Evolutionary conservation across 164 flowering plant species (phyloP), one percentile per base, ranked within the genome.

Genomic region (Litsea cubeba): DNA sequence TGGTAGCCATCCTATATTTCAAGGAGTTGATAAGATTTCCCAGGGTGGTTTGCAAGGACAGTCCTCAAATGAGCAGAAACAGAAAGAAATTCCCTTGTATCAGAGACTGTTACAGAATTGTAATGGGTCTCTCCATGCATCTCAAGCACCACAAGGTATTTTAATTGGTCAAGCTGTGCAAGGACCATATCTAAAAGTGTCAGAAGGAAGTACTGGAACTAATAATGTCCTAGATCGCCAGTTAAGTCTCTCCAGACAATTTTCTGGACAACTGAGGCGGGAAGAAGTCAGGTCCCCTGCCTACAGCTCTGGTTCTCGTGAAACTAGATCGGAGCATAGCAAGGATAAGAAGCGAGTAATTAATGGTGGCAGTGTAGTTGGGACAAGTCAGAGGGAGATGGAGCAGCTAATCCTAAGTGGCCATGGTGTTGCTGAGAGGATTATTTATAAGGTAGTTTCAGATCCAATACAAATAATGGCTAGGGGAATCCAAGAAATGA

Each of bases 401-500:
- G 92, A 87, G 26, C 86, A 83, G 46, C 46, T 40, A 71, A 46
- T 74, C 71, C 71, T 76, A 3, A 84, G 83, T 79, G 87, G 89
- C 57, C 63, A 81, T 77, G 89, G 86, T 75, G 87, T 88, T 80
- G 83, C 83, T 62, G 95, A 88, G 83, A 78, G 87, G 12, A 75
- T 90, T 50, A 82, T 91, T 25, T 50, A 78, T 49, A 82, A 83
- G 83, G 82, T 89, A 72, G 86, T 85, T 76, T 87, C 90, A n/a
- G 98, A 95, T 40, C 94, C 97, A 68, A 51, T 91, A 32, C 87
- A 81, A 75, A 74, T 79, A 22, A 84, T 88, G 86, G 84, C 92
- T 22, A 77, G 84, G 80, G 89, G 80, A 76, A 85, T 93, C 70
- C 80, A 79, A 69, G 96, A 89, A 67, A 90, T 91, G 90, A 72